These are phyloP conservation scores for Ustilaginoidea virens DNA, from an alignment of 2,329 filamentous ascomycete genomes.

Conservation along the genomic window DNA sequence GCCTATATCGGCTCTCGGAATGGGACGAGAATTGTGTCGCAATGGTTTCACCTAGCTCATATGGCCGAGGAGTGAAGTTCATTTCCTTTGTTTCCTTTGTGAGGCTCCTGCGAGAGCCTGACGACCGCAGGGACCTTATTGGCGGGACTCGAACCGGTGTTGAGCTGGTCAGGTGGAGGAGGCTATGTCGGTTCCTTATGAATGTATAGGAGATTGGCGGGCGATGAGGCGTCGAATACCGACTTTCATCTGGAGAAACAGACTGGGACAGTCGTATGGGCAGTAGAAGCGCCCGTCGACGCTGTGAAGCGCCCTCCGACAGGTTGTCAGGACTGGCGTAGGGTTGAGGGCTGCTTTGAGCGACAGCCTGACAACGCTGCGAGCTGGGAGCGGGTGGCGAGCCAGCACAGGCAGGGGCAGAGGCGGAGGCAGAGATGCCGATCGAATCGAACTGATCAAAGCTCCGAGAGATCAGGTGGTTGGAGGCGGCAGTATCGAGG, in stretches of 20 bases:
- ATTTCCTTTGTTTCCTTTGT: conserved; percentile 38
- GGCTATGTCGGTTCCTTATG: conserved; percentile 15
- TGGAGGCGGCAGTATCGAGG: conserved; percentile 14
- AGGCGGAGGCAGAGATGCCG: conserved; percentile 16
- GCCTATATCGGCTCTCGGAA: conserved; percentile 12
- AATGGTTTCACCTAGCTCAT: conserved; percentile 27
- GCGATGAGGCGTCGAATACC: conserved; percentile 21
- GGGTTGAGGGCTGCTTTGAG: conserved; percentile 2
- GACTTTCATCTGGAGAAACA: conserved; percentile 32
- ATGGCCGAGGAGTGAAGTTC: conserved; percentile 28
- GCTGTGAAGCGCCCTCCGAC: conserved; percentile 13
- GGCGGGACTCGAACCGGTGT: conserved; percentile 30
- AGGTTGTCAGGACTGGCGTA: conserved; percentile 10
- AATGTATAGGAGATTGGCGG: conserved; percentile 36
- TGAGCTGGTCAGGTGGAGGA: conserved; percentile 17
- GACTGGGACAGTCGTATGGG: conserved; percentile 25
- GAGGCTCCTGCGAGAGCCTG: conserved; percentile 39
- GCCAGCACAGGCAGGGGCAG: no score
- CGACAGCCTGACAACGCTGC: conserved; percentile 14
- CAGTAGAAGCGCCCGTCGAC: conserved; percentile 31
- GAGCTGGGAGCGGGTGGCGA: conserved; percentile 17
- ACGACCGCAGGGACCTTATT: conserved; percentile 40
- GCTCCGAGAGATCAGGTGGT: conserved; percentile 21
- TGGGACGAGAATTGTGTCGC: no score
- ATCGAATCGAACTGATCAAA: conserved; percentile 22